A percentile compares a stretch with the other conserved stretches of the same genome.
phyloP scores from a whole-genome alignment of 2,329 filamentous ascomycete species.

The Ambrosiella beaveri region DNA sequence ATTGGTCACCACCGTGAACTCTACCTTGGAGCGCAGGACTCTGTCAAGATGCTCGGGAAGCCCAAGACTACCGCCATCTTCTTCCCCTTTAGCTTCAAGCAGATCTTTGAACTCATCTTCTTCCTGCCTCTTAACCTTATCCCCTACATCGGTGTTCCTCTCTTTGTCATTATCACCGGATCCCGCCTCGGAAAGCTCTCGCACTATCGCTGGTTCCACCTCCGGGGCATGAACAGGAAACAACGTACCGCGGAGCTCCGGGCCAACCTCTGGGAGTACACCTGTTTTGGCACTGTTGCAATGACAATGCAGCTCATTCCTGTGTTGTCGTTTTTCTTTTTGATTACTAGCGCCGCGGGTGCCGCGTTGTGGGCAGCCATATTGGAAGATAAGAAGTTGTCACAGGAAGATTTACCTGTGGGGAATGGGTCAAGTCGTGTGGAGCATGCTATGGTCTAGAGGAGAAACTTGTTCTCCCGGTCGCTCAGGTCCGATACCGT shows the following conservation, averaged over 20 bases:
- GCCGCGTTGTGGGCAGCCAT: slow-evolving; percentile 73
- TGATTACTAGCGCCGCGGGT: slow-evolving; percentile 72
- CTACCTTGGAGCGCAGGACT: slow-evolving; percentile 49
- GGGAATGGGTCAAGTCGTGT: neutral
- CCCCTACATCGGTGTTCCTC: slow-evolving; percentile 62
- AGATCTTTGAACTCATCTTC: slow-evolving; percentile 69
- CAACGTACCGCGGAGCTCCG: slow-evolving; percentile 55
- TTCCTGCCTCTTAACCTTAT: slow-evolving; percentile 75
- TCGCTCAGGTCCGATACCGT: too few relatives aligned
- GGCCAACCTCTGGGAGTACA: slow-evolving; percentile 60
- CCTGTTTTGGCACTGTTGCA: slow-evolving; percentile 81
- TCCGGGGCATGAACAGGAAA: slow-evolving; percentile 57
- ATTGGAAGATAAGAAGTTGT: slow-evolving; percentile 42
- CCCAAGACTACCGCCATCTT: slow-evolving; percentile 63
- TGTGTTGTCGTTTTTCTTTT: slow-evolving; percentile 80
- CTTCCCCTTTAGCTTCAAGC: slow-evolving; percentile 76
- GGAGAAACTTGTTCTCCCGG: neutral
- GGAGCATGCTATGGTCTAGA: neutral
- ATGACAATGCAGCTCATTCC: slow-evolving; percentile 78
- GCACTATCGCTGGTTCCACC: slow-evolving; percentile 78
- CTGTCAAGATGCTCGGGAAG: slow-evolving; percentile 67
- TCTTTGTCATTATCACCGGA: slow-evolving; percentile 79
- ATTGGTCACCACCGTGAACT: slow-evolving; percentile 48
- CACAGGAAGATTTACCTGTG: neutral
- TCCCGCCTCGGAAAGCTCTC: slow-evolving; percentile 75